Conservation (phyloP, 306 rosid species). For the Ochetophila trinervis region DNA sequence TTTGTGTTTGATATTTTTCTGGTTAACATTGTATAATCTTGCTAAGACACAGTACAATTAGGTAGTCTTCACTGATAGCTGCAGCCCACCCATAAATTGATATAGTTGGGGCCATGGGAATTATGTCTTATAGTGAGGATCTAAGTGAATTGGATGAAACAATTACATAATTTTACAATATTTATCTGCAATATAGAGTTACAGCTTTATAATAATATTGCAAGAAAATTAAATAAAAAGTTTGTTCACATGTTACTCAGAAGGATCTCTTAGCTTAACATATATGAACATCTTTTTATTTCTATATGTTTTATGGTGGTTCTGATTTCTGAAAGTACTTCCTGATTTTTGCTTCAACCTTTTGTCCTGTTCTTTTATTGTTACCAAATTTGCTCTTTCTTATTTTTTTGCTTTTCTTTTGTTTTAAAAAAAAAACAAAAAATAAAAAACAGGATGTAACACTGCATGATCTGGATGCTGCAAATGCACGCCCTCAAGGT, state of each 20-base stretch:
- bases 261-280: conserved; percentile 7
- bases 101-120: neutral
- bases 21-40: neutral
- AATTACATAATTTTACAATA: too few species aligned
- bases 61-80: conserved; percentile 1
- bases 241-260: neutral
- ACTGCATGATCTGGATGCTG: conserved; percentile 84
- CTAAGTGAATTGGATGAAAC: neutral
- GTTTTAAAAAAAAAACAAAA: too few species aligned
- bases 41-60: neutral
- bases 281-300: neutral
- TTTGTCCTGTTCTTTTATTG: neutral
- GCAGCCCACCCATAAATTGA: neutral
- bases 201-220: neutral
- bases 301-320: neutral
- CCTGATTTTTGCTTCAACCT: neutral
- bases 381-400: neutral
- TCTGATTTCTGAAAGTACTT: conserved; percentile 1
- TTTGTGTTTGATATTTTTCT: neutral
- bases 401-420: neutral
- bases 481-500: conserved; percentile 93
- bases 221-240: neutral
- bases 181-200: too few species aligned
- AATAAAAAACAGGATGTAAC: conserved; percentile 93
- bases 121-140: neutral